Base-by-base conservation (phyloP, 331 rosid genomes). In the Acacia concinna region DNA sequence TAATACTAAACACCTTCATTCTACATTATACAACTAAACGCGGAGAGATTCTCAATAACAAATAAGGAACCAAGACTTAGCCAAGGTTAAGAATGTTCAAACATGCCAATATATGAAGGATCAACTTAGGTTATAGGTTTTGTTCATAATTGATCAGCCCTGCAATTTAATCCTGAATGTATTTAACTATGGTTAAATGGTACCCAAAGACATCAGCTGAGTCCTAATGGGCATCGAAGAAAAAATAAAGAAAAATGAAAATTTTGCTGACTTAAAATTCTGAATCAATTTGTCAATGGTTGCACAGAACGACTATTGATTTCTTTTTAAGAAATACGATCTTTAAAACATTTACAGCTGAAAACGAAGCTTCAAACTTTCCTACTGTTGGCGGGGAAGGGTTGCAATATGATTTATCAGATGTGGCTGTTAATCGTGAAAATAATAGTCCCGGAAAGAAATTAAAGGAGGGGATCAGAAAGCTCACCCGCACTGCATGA, bases 401-500 rank as follows among this genome's bases (percentile, higher is more conserved):
- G 44, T 60, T 59, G 13, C 2, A 74, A 70, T 28, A 76, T 10
- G 17, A 34, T 25, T 31, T 25, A 79, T 31, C 34, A 8, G 57
- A 38, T 41, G n/a, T 21, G 38, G 57, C 27, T 34, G 68, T 11
- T 14, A 74, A 44, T 41, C 17, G 74, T 20, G 37, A 30, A 81
- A 57, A 59, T 68, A 13, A 14, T 35, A 78, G 15, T 28, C 2
- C 47, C 15, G 37, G 68, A 30, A 72, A 49, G 31, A 27, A 32
- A 25, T 18, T 62, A 13, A 32, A 57, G 21, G 18, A 12, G 54
- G 81, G 57, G 73, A 73, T 59, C 59, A 12, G 54, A 60, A 59
- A 77, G 35, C 81, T 74, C 73, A 90, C 97, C 97, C 27, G 97
- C 97, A 57, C 94, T 91, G 87, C 91, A 90, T 15, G 91, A 90